Percentiles rank a stretch among this genome's conserved stretches.
Conservation (phyloP, 2,329 filamentous ascomycete species). For the Fusarium bactridioides region DNA sequence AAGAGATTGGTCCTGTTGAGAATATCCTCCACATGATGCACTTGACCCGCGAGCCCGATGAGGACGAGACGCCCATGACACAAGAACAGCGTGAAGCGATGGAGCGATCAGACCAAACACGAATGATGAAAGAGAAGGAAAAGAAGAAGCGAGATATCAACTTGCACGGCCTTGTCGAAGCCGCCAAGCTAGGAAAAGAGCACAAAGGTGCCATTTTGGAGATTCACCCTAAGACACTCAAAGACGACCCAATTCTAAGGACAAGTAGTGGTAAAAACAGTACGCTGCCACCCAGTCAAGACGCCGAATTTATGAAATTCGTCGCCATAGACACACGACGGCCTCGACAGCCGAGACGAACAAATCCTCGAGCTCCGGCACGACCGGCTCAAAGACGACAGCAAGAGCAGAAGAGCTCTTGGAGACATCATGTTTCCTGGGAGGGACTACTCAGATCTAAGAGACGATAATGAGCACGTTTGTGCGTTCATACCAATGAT, state of each 20-base stretch:
- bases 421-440: constrained; percentile 37
- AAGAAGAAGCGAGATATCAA: constrained; percentile 41
- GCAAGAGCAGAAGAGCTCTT: constrained; percentile 11
- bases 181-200: constrained; percentile 41
- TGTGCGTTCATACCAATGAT: background rate
- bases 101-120: constrained; percentile 29
- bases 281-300: constrained; percentile 51
- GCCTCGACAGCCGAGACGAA: constrained; percentile 4
- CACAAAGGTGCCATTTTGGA: constrained; percentile 46
- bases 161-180: constrained; percentile 44
- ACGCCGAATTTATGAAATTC: constrained; percentile 45
- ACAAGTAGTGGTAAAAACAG: constrained; percentile 35
- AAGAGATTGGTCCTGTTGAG: constrained; percentile 40
- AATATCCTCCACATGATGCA: constrained; percentile 36
- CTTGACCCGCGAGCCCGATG: constrained; percentile 12
- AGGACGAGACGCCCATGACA: constrained; percentile 36
- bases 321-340: constrained; percentile 27
- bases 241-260: constrained; percentile 50
- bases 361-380: background rate
- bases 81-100: constrained; percentile 36
- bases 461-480: constrained; percentile 16
- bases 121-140: constrained; percentile 23
- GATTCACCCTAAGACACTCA: constrained; percentile 51
- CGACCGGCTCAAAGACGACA: constrained; percentile 1
- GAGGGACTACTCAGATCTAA: constrained; percentile 38